Base-by-base conservation (phyloP, 2,329 filamentous ascomycete genomes). In the Neocatenulostroma microsporum region DNA sequence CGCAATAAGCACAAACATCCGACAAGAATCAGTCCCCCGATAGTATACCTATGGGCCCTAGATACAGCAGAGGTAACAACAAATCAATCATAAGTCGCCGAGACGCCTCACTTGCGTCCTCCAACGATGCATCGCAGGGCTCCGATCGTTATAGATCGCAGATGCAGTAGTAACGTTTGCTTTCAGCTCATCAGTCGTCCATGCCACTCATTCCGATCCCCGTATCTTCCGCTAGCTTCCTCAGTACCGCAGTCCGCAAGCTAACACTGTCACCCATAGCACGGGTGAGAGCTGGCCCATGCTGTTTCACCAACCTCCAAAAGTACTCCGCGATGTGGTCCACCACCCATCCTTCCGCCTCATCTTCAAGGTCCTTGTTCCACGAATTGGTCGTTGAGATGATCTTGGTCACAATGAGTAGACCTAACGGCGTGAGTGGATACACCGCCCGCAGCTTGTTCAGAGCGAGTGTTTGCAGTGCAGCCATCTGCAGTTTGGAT, bases 381-480 rank as follows among this genome's bases (percentile, higher is more conserved):
- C 31, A 31, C 15, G 19, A 27, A 10, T 18, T 11, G 14, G 12
- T 13, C 19, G 8, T 25, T 13, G 19, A 27, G 9, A 21, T 11
- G 14, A 14, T 13, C 19, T 10, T 25, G 6, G 41, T 41, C 0
- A 52, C 23, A 5, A 36, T 29, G 3, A 48, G 28, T n/a, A 50
- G 25, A 6, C 21, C n/a, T 9, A 42, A 8, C 5, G 37, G 23
- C 2, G 36, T 14, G 5, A 46, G 35, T 10, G 47, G 47, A 28
- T 38, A 37, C 1, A 49, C 30, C 1, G 32, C 38, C 8, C 25
- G 20, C 4, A 52, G 32, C 23, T 52, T 49, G 11, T 48, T 20
- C 14, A 39, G 15, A n/a, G 43, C 40, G 5, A 45, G 21, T 7
- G 30, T 15, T 21, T 52, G 47, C n/a, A 52, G 35, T 1, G 12